Conservation (phyloP, 2,329 filamentous ascomycete species). For the Pseudopyrenochaeta lycopersici region DNA sequence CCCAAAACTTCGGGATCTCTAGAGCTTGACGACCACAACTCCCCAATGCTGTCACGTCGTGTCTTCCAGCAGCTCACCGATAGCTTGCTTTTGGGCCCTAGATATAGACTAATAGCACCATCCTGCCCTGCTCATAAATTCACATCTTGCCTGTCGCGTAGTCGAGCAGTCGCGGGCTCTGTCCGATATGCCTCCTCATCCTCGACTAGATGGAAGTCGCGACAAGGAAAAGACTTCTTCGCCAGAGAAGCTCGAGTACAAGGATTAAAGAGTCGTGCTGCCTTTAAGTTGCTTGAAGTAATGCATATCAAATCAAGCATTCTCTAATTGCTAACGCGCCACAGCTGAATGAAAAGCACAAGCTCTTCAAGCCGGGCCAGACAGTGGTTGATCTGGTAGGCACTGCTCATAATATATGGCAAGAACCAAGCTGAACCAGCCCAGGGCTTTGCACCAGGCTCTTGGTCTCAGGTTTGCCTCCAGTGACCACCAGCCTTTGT, state of each 20-base stretch:
- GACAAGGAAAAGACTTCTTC: conserved; percentile 78
- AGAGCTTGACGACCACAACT: conserved; percentile 5
- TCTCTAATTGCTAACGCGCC: conserved; percentile 20
- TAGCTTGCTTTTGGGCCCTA: conserved; percentile 36
- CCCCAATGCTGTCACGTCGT: conserved; percentile 48
- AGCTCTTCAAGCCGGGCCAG: conserved; percentile 79
- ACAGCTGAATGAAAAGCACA: conserved; percentile 83
- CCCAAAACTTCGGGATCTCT: neutral
- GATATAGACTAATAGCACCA: conserved; percentile 1
- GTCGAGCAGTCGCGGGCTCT: conserved; percentile 5
- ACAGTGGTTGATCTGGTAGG: conserved; percentile 87
- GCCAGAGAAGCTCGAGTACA: conserved; percentile 79
- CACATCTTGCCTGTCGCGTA: conserved; percentile 12
- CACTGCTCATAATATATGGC: neutral
- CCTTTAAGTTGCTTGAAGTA: conserved; percentile 91
- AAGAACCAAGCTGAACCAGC: conserved; percentile 20
- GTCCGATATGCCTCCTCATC: conserved; percentile 57
- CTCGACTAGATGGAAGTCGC: conserved; percentile 81
- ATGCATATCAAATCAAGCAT: neutral
- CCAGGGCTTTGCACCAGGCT: conserved; percentile 77
- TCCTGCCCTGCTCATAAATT: conserved; percentile 26
- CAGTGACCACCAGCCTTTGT: neutral
- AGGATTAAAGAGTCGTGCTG: conserved; percentile 87
- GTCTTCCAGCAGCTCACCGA: conserved; percentile 48
- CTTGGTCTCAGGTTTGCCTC: conserved; percentile 65